phyloP scores from a whole-genome alignment of 768 basidiomycete species.

The Macrocybe gigantea region DNA sequence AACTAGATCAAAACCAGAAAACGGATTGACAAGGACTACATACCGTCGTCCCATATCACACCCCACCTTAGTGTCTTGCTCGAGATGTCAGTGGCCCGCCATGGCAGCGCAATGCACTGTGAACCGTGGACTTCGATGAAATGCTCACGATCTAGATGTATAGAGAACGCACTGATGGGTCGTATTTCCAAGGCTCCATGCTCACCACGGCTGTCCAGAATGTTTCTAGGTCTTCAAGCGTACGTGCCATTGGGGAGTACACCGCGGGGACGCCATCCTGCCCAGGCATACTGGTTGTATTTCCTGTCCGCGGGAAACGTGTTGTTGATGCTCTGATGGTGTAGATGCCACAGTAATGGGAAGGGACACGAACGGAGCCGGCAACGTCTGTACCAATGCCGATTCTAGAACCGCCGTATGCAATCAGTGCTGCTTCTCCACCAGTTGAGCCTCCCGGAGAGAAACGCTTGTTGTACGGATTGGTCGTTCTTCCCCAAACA shows the following conservation, averaged over 20 bases:
- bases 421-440: conserved; percentile 61
- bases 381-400: conserved; percentile 69
- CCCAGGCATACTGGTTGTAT: conserved; percentile 40
- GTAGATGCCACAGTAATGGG: conserved; percentile 61
- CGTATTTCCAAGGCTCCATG: conserved; percentile 64
- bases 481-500: conserved; percentile 53
- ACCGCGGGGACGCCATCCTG: conserved; percentile 53
- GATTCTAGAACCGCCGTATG: conserved; percentile 52
- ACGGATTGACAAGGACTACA: conserved; percentile 11
- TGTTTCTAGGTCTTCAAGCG: conserved; percentile 53
- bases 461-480: conserved; percentile 51
- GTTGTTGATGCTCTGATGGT: conserved; percentile 46
- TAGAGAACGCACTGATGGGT: conserved; percentile 28
- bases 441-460: conserved; percentile 65
- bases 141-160: conserved; percentile 13
- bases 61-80: conserved; percentile 43
- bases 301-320: conserved; percentile 43
- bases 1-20: conserved; percentile 2
- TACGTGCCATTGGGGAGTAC: conserved; percentile 57
- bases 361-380: conserved; percentile 61
- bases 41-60: conserved; percentile 61
- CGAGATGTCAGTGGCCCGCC: conserved; percentile 26
- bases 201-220: conserved; percentile 57
- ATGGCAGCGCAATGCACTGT: conserved; percentile 37
- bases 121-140: conserved; percentile 6